These are phyloP conservation scores for Combretum micranthum DNA, from an alignment of 345 rosid genomes.

Conservation along the genomic window DNA sequence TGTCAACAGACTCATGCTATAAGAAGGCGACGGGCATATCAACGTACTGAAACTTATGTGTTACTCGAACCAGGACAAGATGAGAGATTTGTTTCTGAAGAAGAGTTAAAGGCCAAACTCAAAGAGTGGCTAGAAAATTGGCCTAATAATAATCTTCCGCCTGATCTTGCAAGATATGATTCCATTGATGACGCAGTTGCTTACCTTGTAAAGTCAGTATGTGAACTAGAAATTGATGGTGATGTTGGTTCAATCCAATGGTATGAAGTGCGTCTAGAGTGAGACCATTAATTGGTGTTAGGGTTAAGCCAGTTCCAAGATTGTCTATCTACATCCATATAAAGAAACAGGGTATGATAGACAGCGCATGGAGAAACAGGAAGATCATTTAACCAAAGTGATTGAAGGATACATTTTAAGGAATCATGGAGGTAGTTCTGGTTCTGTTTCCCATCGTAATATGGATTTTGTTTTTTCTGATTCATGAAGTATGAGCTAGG, in stretches of 20 bases:
- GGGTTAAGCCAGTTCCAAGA: background rate
- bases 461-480: too few species aligned
- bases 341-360: too few species aligned
- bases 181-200: slow-evolving; percentile 63
- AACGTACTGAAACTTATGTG: slow-evolving; percentile 62
- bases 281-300: slow-evolving; percentile 19
- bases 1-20: slow-evolving; percentile 29
- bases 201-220: slow-evolving; percentile 55
- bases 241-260: slow-evolving; percentile 78
- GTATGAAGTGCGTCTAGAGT: slow-evolving; percentile 78
- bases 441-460: too few species aligned
- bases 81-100: slow-evolving; percentile 67
- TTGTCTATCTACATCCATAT: too few species aligned
- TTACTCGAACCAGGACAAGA: slow-evolving; percentile 75
- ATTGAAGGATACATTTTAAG: too few species aligned
- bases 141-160: slow-evolving; percentile 61
- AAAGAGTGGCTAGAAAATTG: slow-evolving; percentile 68
- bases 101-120: slow-evolving; percentile 60
- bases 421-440: too few species aligned
- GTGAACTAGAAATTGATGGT: slow-evolving; percentile 80
- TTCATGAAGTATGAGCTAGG: too few species aligned
- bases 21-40: slow-evolving; percentile 55
- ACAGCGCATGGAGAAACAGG: too few species aligned
- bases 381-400: too few species aligned
- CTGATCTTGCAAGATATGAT: slow-evolving; percentile 64